Conservation (phyloP, 2,329 filamentous ascomycete species). For the Spiromastix sp. region DNA sequence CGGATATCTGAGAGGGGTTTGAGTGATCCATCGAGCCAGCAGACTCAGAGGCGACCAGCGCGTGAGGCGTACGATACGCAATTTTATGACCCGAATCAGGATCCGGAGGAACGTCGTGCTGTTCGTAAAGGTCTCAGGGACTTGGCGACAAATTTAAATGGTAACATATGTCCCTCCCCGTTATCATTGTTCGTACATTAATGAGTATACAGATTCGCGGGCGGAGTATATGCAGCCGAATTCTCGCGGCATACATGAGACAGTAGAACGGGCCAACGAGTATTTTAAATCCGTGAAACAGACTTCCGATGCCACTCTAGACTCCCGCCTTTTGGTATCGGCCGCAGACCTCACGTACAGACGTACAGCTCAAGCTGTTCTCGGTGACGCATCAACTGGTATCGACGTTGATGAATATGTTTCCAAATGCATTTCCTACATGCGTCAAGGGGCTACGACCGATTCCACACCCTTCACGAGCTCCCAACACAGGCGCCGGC, state of each 20-base stretch:
- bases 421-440: slow-evolving; percentile 78
- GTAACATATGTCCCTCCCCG: slow-evolving; percentile 22
- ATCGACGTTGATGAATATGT: slow-evolving; percentile 88
- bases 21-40: slow-evolving; percentile 4
- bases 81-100: slow-evolving; percentile 69
- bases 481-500: slow-evolving; percentile 29
- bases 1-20: slow-evolving; percentile 8
- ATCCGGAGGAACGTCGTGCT: slow-evolving; percentile 57
- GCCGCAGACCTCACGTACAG: slow-evolving; percentile 72
- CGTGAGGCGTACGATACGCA: slow-evolving; percentile 27
- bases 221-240: slow-evolving; percentile 60
- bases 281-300: slow-evolving; percentile 64
- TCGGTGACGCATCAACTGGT: slow-evolving; percentile 62
- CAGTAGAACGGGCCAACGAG: slow-evolving; percentile 55
- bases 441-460: slow-evolving; percentile 57
- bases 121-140: slow-evolving; percentile 60
- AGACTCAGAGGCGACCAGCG: slow-evolving; percentile 5
- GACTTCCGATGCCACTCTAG: slow-evolving; percentile 81
- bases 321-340: slow-evolving; percentile 74
- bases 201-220: slow-evolving; percentile 47
- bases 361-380: slow-evolving; percentile 62
- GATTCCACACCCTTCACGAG: slow-evolving; percentile 36
- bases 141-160: slow-evolving; percentile 47
- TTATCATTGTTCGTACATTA: neutral
- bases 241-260: slow-evolving; percentile 54